Evolutionary conservation across 208 protist genomes (phyloP).

Genomic region (Plasmodiophora brassicae): DNA sequence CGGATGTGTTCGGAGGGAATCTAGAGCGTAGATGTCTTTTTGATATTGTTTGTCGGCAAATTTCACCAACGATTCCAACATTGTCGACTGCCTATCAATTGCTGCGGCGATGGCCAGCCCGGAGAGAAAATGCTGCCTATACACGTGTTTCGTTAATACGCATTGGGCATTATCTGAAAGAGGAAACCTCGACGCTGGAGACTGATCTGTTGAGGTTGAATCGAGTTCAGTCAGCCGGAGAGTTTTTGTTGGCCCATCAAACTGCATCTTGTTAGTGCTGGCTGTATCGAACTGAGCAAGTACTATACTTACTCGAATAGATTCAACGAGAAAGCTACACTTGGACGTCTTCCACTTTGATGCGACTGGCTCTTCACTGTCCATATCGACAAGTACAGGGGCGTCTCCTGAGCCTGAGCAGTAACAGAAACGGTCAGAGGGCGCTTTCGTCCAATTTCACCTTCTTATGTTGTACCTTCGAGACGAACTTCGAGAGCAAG

Average conservation of each 20-base stretch:
- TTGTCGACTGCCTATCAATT: background rate
- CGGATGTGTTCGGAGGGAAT: background rate
- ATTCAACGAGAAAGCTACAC: background rate
- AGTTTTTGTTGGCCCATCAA: background rate
- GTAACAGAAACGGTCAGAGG: background rate
- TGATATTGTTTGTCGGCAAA: constrained; percentile 26
- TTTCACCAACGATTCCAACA: background rate
- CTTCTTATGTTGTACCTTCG: background rate
- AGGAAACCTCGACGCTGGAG: too few species aligned
- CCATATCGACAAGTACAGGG: background rate
- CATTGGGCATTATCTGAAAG: too few species aligned
- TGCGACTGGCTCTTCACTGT: background rate
- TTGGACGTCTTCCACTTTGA: background rate
- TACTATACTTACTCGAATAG: background rate
- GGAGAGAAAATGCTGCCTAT: too few species aligned
- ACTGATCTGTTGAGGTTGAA: background rate
- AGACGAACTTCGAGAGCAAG: background rate
- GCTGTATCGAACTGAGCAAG: too few species aligned
- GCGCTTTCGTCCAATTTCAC: background rate
- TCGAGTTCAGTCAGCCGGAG: background rate
- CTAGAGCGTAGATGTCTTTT: background rate
- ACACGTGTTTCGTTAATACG: too few species aligned
- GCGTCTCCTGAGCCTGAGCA: background rate
- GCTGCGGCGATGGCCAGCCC: too few species aligned
- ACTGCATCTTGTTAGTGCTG: too few species aligned